Percentiles rank a stretch among this genome's conserved stretches.
Conservation (phyloP, 2,329 filamentous ascomycete species). For the Ophiosphaerella herpotricha region DNA sequence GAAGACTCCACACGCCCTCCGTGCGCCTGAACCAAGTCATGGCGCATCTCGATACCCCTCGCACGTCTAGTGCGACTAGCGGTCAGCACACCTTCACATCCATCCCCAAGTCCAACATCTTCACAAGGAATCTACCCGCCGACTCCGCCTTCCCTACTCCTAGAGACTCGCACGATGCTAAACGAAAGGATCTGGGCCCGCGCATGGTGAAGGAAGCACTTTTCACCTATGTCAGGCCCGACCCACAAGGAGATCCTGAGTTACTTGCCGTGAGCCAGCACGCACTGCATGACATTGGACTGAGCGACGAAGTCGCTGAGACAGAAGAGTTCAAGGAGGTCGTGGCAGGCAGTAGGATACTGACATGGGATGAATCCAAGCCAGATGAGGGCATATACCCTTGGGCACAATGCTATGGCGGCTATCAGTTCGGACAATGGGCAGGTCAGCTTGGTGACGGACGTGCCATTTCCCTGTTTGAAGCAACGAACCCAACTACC, state of each 20-base stretch:
- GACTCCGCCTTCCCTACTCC: constrained; percentile 82
- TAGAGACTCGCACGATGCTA: constrained; percentile 76
- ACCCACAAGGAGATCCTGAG: constrained; percentile 72
- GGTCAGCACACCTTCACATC: constrained; percentile 50
- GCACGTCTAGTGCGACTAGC: constrained; percentile 14
- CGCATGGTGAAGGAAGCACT: constrained; percentile 82
- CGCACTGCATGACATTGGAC: constrained; percentile 80
- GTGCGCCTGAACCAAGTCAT: constrained; percentile 52
- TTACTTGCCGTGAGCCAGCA: constrained; percentile 79
- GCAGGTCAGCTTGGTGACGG: constrained; percentile 95
- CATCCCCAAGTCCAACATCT: constrained; percentile 67
- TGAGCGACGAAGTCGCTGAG: constrained; percentile 68
- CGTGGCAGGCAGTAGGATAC: constrained; percentile 80
- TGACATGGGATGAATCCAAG: constrained; percentile 72
- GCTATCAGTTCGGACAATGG: constrained; percentile 75
- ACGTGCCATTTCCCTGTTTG: constrained; percentile 91
- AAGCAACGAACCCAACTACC: constrained; percentile 75
- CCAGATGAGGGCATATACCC: constrained; percentile 72
- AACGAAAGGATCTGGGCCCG: constrained; percentile 75
- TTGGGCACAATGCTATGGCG: constrained; percentile 98
- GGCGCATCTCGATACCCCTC: constrained; percentile 47
- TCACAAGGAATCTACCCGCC: constrained; percentile 70
- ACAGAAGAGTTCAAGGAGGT: constrained; percentile 76
- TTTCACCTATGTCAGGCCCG: constrained; percentile 89
- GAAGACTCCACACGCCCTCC: constrained; percentile 17